These are phyloP conservation scores for Fusarium sp. DNA, from an alignment of 2,329 filamentous ascomycete genomes.

Conservation along the genomic window DNA sequence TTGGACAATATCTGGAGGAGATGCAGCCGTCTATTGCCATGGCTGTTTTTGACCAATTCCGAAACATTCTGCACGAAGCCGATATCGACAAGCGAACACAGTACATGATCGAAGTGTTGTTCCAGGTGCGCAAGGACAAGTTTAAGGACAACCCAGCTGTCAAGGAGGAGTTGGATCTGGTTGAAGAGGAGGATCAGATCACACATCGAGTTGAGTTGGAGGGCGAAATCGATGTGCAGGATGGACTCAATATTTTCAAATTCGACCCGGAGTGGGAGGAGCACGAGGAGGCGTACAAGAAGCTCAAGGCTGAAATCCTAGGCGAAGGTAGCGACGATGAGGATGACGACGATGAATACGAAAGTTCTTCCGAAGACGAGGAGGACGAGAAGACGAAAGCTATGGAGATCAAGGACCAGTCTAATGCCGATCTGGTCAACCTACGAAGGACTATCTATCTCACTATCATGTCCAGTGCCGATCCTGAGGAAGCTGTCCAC, in stretches of 20 bases:
- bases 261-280: conserved; percentile 90
- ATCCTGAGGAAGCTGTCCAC: conserved; percentile 96
- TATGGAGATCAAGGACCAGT: conserved; percentile 97
- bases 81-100: conserved; percentile 98
- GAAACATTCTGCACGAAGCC: conserved; percentile 94
- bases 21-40: conserved; percentile 91
- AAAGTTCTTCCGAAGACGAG: conserved; percentile 77
- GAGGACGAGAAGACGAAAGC: conserved; percentile 83
- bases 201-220: conserved; percentile 88
- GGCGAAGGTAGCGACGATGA: conserved; percentile 92
- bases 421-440: conserved; percentile 94
- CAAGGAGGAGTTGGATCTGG: conserved; percentile 91
- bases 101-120: conserved; percentile 98
- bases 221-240: conserved; percentile 85
- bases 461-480: conserved; percentile 96
- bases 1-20: conserved; percentile 93
- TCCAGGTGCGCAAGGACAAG: conserved; percentile 94
- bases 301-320: conserved; percentile 91
- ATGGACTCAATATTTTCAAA: conserved; percentile 95
- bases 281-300: conserved; percentile 90
- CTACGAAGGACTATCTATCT: conserved; percentile 94
- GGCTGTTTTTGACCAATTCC: conserved; percentile 94
- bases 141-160: conserved; percentile 95
- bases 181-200: conserved; percentile 98
- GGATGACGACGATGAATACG: conserved; percentile 70